Percentiles rank a stretch among this genome's conserved stretches.
Evolutionary conservation across 2,329 filamentous ascomycete species (phyloP).

Genomic region (Colletotrichum noveboracense): DNA sequence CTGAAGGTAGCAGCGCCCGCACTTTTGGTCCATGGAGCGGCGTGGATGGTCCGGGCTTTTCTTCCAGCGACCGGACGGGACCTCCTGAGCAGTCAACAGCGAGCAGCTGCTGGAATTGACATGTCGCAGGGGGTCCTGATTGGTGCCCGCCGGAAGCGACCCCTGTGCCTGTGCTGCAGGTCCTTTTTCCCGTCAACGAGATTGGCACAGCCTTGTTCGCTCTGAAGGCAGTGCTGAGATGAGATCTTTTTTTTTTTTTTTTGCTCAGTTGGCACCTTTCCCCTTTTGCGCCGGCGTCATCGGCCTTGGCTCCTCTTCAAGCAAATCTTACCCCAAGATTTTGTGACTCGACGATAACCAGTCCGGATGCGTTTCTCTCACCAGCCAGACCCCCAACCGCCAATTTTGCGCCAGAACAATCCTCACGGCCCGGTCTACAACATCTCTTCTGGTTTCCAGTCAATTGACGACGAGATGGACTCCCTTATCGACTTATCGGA

Average conservation of each 20-base stretch:
- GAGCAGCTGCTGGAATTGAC: neutral
- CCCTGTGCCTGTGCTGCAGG: neutral
- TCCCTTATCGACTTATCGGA: conserved; percentile 87
- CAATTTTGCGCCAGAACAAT: neutral
- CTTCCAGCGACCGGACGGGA: neutral
- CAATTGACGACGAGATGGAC: conserved; percentile 69
- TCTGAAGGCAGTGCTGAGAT: neutral
- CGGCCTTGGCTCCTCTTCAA: conserved; percentile 1
- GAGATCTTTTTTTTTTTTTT: neutral
- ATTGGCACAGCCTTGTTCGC: conserved; percentile 10
- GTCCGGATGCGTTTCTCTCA: conserved; percentile 12
- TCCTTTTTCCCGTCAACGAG: neutral
- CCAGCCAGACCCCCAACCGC: neutral
- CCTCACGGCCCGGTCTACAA: neutral
- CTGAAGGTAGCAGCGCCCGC: neutral
- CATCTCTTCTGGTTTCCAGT: neutral
- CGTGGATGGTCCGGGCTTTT: neutral
- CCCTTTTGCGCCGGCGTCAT: conserved; percentile 18
- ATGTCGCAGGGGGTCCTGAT: neutral
- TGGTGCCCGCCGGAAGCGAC: conserved; percentile 14
- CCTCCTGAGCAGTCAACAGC: neutral
- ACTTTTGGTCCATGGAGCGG: neutral
- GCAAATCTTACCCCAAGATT: neutral
- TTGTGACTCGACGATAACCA: neutral
- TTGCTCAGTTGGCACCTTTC: neutral